Evolutionary conservation across 495 filamentous ascomycete species (phyloP), one percentile per base, ranked within the genome.

Genomic region (Pyrenula massariospora): DNA sequence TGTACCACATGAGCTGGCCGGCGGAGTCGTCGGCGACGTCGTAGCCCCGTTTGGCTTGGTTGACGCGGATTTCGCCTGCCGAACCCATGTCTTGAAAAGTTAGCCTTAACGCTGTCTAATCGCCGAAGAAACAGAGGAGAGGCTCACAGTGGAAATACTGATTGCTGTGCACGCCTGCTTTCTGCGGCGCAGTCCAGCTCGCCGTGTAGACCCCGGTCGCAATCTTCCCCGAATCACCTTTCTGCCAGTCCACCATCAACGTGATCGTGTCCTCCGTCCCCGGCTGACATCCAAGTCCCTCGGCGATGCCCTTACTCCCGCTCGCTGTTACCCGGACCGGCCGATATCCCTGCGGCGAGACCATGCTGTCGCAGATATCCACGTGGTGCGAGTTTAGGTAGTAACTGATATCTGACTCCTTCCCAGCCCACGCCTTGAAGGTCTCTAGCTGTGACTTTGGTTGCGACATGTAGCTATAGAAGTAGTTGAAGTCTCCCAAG

Each of bases 401-500:
- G 71, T 96, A 96, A 1, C 84, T 88, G 62, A 96, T 95, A 71
- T 96, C 91, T 31, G 84, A 89, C 63, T 96, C 90, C 54, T 82
- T 80, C 52, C 91, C 91, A 0, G 91, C 91, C 91, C 91, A 96
- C 0, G 91, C 88, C 69, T 90, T 93, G 84, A 96, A 96, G 0
- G 91, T 96, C 73, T 94, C 88, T 3, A 96, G 77, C 71, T 96
- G 91, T 20, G 70, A 84, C 67, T 96, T 96, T 22, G 91, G 91
- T 76, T 96, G 91, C 53, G 82, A 86, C 91, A 96, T 96, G 75
- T 96, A 96, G 60, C 81, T 86, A 75, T 95, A 96, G 71, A 95
- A 96, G 77, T 96, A 96, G 72, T 94, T 95, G 80, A 95, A 95
- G 68, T 95, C 87, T 53, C 91, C 91, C 3, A 96, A 71, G 23